Base-by-base conservation (phyloP, 148 eudicot species). In the Rhododendron mucronatum region DNA sequence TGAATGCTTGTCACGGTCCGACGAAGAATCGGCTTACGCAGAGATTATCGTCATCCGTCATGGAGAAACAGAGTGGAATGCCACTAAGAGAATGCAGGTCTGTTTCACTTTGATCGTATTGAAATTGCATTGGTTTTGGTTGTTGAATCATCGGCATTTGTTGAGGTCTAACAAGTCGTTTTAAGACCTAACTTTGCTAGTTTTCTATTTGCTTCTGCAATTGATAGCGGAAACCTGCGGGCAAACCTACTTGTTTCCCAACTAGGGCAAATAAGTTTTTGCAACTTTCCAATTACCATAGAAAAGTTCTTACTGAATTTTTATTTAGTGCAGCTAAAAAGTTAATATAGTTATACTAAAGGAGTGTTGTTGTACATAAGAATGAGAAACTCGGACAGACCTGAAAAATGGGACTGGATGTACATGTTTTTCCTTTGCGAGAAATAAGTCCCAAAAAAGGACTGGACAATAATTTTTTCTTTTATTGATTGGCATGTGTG, bases 51-150 rank as follows among this genome's bases (percentile, higher is more conserved):
- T 92, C 0, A 88, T 93, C 10, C 95, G 95, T 75, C 95, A 93
- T 63, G 95, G 95, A 28, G 95, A 93, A 87, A 93, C 94, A 10
- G 96, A 93, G 79, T 96, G 98, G 98, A 96, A 96, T 86, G 91
- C 93, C 79, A 88, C 84, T 85, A 88, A 86, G 9, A 94, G 94
- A 92, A 87, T 94, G 67, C 98, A 95, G 95, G 97, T 94, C 4
- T 37, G 15, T 35, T 48, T n/a, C 3, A 6, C 51, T 28, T 26
- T 8, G n/a, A 79, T 28, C 21, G 5, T 50, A 30, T 5, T 5
- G 61, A n/a, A 26, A 12, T 23, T 16, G 26, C 1, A n/a, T 48
- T 10, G 14, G 30, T 45, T 78, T 78, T 78, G 53, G 81, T 78
- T 78, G 55, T 41, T 78, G 26, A 26, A 37, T 18, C 37, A 33